phyloP scores from a whole-genome alignment of 352 stramenopile genomes.

The Pythium aristosporum region DNA sequence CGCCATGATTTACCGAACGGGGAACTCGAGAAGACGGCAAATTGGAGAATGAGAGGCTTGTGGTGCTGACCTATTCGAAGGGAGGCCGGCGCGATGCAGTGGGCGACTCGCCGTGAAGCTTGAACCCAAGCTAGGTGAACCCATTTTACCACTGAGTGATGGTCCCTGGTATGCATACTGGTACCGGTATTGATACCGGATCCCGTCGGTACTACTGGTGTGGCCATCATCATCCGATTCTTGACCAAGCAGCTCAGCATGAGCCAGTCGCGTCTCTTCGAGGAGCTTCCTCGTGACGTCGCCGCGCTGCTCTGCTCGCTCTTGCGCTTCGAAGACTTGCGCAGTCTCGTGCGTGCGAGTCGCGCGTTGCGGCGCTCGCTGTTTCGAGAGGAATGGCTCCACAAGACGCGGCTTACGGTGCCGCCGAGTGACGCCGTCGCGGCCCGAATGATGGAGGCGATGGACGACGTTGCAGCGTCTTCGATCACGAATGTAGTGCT shows the following conservation, averaged over 20 bases:
- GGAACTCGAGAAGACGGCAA: neutral
- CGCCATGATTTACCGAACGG: conserved; percentile 3
- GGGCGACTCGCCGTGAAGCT: neutral
- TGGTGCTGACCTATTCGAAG: no score
- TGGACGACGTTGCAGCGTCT: neutral
- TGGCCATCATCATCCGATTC: neutral
- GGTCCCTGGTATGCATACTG: conserved; percentile 6
- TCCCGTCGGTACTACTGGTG: neutral
- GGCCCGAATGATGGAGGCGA: neutral
- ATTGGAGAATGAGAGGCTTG: neutral
- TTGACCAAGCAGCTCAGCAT: neutral
- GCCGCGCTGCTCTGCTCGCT: conserved; percentile 7
- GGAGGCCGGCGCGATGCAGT: no score
- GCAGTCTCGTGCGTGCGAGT: conserved; percentile 11
- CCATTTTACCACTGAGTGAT: conserved; percentile 8
- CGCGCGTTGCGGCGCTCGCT: conserved; percentile 4
- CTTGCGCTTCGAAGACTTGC: neutral
- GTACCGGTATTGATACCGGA: conserved; percentile 11
- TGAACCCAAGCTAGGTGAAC: neutral
- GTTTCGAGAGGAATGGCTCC: conserved; percentile 15
- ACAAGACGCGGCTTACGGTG: conserved; percentile 4
- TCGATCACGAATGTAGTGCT: neutral
- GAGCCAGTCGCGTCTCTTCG: neutral
- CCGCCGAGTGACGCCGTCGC: conserved; percentile 14
- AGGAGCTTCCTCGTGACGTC: conserved; percentile 18